These are phyloP conservation scores for Penicillium malachiteum DNA, from an alignment of 495 filamentous ascomycete species.

Conservation along the genomic window DNA sequence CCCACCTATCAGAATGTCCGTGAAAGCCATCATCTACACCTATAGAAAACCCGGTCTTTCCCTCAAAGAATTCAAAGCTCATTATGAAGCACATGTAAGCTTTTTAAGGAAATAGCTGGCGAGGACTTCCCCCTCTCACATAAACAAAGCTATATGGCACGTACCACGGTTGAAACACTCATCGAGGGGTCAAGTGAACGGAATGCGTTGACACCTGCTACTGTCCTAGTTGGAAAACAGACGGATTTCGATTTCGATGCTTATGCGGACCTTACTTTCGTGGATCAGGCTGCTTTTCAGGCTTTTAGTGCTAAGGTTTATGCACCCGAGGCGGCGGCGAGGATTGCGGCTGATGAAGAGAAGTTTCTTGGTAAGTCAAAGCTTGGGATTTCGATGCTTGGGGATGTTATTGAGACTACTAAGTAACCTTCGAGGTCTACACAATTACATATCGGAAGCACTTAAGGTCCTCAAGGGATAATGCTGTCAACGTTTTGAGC, in stretches of 20 bases:
- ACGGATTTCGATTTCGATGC: conserved; percentile 40
- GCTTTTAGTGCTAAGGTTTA: conserved; percentile 26
- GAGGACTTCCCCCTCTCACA: background rate
- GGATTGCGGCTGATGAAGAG: conserved; percentile 31
- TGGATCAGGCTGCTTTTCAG: conserved; percentile 29
- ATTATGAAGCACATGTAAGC: conserved; percentile 11
- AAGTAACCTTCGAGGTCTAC: no score
- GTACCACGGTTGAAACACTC: conserved; percentile 9
- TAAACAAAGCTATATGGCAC: conserved; percentile 7
- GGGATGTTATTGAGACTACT: conserved; percentile 20
- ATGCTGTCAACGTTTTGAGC: no score
- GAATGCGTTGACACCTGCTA: conserved; percentile 28
- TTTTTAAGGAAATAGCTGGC: background rate
- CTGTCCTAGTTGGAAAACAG: conserved; percentile 31
- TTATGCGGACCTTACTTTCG: conserved; percentile 34
- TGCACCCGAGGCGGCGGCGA: conserved; percentile 18
- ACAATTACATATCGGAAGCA: no score
- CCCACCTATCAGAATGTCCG: conserved; percentile 10
- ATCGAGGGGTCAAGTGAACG: conserved; percentile 11
- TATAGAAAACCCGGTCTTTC: conserved; percentile 23
- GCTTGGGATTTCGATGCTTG: conserved; percentile 26
- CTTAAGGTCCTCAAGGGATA: no score
- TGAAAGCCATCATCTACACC: conserved; percentile 17
- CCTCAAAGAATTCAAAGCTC: conserved; percentile 17
- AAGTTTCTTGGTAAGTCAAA: conserved; percentile 30